These are phyloP conservation scores for Debaryomyces fabryi DNA, from an alignment of 1,139 yeast genomes.

Conservation along the genomic window DNA sequence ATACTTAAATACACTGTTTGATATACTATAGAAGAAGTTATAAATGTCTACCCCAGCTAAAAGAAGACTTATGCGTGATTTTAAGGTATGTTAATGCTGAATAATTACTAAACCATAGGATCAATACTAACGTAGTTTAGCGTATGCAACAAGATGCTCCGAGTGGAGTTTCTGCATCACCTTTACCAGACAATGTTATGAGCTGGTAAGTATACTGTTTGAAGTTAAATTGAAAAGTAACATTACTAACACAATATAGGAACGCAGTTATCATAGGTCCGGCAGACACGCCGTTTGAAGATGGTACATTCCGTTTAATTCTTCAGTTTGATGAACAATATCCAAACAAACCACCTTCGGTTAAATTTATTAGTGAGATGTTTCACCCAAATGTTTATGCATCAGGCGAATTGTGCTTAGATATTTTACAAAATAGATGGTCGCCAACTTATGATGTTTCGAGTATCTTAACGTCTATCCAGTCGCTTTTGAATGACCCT, in stretches of 20 bases:
- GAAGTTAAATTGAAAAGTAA: background rate
- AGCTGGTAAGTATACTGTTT: constrained; percentile 55
- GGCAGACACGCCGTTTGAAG: constrained; percentile 96
- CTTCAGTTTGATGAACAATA: constrained; percentile 95
- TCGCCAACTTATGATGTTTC: constrained; percentile 98
- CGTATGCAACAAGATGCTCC: constrained; percentile 99
- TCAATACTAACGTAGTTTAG: constrained; percentile 31
- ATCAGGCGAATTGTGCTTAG: constrained; percentile 92
- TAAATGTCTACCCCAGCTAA: constrained; percentile 96
- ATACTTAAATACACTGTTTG: background rate
- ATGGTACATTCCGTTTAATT: constrained; percentile 88
- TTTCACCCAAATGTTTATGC: constrained; percentile 98
- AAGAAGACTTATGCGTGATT: constrained; percentile 97
- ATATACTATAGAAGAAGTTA: constrained; percentile 3
- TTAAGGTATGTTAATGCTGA: constrained; percentile 60
- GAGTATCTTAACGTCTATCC: constrained; percentile 89
- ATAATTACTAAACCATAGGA: background rate
- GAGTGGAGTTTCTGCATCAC: constrained; percentile 96
- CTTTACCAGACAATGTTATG: constrained; percentile 96
- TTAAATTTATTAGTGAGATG: constrained; percentile 89
- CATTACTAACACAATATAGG: constrained; percentile 31
- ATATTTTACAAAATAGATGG: constrained; percentile 96
- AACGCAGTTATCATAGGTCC: constrained; percentile 99
- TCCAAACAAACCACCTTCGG: constrained; percentile 95
- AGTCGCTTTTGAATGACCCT: constrained; percentile 89